Evolutionary conservation across 352 stramenopile genomes (phyloP).

Genomic region (Pythium pyrilobum): DNA sequence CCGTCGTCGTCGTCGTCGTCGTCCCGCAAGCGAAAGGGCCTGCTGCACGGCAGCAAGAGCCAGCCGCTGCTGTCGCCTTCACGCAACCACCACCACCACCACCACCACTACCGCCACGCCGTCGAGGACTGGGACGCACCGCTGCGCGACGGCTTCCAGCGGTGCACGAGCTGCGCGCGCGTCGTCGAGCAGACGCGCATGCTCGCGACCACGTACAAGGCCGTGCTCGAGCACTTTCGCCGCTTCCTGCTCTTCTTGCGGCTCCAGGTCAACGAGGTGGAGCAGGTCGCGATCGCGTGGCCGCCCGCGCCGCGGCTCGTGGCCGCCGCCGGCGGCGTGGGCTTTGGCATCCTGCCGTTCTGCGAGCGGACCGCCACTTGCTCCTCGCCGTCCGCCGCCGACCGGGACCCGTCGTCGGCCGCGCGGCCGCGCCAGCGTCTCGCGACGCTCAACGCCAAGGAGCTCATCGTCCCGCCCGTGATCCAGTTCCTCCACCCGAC

Average conservation of each 20-base stretch:
- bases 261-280: slow-evolving; percentile 32
- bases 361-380: slow-evolving; percentile 26
- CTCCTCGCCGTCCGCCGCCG: no score
- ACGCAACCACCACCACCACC: background rate
- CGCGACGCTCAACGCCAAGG: slow-evolving; percentile 26
- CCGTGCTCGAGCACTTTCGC: slow-evolving; percentile 92
- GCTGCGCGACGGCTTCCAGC: slow-evolving; percentile 22
- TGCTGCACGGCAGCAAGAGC: background rate
- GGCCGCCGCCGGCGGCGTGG: slow-evolving; percentile 86
- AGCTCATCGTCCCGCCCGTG: slow-evolving; percentile 89
- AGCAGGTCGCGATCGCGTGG: slow-evolving; percentile 74
- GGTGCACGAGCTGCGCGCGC: slow-evolving; percentile 85
- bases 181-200: slow-evolving; percentile 63
- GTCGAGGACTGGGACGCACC: slow-evolving; percentile 9
- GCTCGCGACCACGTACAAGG: slow-evolving; percentile 91
- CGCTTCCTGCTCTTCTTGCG: slow-evolving; percentile 76
- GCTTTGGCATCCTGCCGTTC: slow-evolving; percentile 85
- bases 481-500: slow-evolving; percentile 89
- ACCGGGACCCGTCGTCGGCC: background rate
- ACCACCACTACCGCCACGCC: background rate
- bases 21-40: background rate
- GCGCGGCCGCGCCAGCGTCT: background rate
- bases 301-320: slow-evolving; percentile 86
- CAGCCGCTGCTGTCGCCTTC: background rate
- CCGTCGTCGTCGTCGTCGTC: background rate